phyloP scores from a whole-genome alignment of 805 yeast species.

The Wickerhamomyces chambardii region DNA sequence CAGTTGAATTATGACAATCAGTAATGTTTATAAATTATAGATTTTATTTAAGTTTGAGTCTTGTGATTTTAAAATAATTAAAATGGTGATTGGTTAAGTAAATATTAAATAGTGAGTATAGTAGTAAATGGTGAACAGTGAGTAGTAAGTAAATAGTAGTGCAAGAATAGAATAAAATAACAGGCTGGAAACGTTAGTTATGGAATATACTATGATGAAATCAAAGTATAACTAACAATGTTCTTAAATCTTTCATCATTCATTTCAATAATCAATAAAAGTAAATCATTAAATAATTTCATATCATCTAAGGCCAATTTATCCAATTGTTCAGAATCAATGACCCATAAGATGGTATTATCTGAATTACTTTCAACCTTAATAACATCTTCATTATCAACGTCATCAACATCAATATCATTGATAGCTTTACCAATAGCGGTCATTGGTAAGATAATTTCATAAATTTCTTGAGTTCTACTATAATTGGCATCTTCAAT shows the following conservation, averaged over 20 bases:
- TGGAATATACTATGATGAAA: slow-evolving; percentile 46
- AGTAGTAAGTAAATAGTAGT: background rate
- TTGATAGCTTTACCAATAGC: slow-evolving; percentile 35
- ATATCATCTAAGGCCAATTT: slow-evolving; percentile 39
- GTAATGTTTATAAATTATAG: no score
- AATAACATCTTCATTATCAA: slow-evolving; percentile 31
- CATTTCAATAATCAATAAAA: slow-evolving; percentile 50
- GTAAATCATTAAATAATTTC: slow-evolving; percentile 53
- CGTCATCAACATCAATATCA: slow-evolving; percentile 19
- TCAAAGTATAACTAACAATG: slow-evolving; percentile 66
- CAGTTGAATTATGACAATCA: no score
- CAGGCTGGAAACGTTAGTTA: no score
- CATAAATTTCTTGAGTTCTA: slow-evolving; percentile 27
- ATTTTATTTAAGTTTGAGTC: no score
- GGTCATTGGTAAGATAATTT: slow-evolving; percentile 43
- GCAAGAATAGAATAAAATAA: background rate
- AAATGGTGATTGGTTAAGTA: no score
- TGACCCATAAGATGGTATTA: slow-evolving; percentile 54
- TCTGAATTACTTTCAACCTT: slow-evolving; percentile 49
- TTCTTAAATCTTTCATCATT: slow-evolving; percentile 67
- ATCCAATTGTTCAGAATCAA: slow-evolving; percentile 37
- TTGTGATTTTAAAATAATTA: no score
- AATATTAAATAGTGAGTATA: no score
- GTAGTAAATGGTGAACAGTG: no score
- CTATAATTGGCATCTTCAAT: slow-evolving; percentile 8